phyloP scores from a whole-genome alignment of 768 basidiomycete species.

The Boletus rufocinnamomeus region DNA sequence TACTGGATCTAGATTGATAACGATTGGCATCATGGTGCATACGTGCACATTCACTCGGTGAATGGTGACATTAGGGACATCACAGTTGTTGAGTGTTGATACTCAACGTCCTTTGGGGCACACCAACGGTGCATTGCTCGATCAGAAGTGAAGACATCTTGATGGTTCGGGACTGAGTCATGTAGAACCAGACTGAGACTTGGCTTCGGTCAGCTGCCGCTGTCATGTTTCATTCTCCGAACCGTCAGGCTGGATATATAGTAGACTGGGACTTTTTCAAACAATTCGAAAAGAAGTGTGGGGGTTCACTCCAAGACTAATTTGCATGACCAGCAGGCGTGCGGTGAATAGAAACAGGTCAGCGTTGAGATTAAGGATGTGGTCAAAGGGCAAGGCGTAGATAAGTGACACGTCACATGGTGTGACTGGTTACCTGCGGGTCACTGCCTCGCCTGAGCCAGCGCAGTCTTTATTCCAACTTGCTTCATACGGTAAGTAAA shows the following conservation, averaged over 20 bases:
- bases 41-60: neutral
- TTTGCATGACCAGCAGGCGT: neutral
- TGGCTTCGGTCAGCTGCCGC: neutral
- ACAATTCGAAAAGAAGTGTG: no score
- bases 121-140: neutral
- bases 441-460: slow-evolving; percentile 15
- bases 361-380: neutral
- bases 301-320: neutral
- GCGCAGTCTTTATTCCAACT: slow-evolving; percentile 28
- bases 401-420: slow-evolving; percentile 22
- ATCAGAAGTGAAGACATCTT: neutral
- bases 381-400: neutral
- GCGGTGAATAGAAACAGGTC: neutral
- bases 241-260: neutral
- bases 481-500: slow-evolving; percentile 25
- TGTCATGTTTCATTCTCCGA: neutral
- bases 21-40: neutral
- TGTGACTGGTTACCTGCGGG: slow-evolving; percentile 17
- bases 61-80: no score
- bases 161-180: neutral
- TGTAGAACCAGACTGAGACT: neutral
- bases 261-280: neutral
- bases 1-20: neutral
- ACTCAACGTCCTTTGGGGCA: neutral
- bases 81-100: neutral